Percentiles rank a stretch among this genome's conserved stretches.
phyloP scores from a whole-genome alignment of 345 rosid genomes.

The Salix dunnii region DNA sequence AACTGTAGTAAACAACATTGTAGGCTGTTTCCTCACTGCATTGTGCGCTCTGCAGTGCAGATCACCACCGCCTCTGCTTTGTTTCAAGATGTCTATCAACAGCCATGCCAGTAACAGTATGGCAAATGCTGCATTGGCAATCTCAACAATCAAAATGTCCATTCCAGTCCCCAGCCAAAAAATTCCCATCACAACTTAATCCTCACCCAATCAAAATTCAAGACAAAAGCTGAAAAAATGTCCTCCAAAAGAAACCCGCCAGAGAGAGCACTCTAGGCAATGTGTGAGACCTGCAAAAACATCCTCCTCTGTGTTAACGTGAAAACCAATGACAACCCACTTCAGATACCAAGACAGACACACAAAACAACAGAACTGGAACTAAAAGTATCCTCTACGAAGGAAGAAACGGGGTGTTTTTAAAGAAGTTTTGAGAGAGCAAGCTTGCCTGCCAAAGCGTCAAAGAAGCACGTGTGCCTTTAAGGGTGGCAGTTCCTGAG shows the following conservation, averaged over 20 bases:
- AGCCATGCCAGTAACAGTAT: conserved; percentile 27
- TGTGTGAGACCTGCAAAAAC: conserved; percentile 11
- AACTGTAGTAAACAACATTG: background rate
- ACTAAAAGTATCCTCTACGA: background rate
- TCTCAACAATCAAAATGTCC: conserved; percentile 16
- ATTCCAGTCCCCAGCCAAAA: background rate
- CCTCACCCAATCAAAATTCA: background rate
- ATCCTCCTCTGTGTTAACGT: no score
- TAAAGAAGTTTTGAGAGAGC: background rate
- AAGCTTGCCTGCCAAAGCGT: background rate
- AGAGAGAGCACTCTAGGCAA: background rate
- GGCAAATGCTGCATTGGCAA: conserved; percentile 29
- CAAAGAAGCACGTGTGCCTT: background rate
- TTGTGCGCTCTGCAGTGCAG: background rate
- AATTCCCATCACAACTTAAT: conserved; percentile 3
- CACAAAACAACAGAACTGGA: background rate
- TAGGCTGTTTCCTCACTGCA: background rate
- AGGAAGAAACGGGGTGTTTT: background rate
- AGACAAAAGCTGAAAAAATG: background rate
- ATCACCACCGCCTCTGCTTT: conserved; percentile 10
- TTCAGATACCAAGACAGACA: conserved; percentile 4
- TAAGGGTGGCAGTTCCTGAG: background rate
- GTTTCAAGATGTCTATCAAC: conserved; percentile 15
- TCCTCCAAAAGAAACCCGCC: background rate
- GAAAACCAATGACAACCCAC: conserved; percentile 15